Percentiles rank a stretch among this genome's conserved stretches.
These are phyloP conservation scores for Jaltomata sinuosa DNA, from an alignment of 257 asterid genomes.

Conservation along the genomic window DNA sequence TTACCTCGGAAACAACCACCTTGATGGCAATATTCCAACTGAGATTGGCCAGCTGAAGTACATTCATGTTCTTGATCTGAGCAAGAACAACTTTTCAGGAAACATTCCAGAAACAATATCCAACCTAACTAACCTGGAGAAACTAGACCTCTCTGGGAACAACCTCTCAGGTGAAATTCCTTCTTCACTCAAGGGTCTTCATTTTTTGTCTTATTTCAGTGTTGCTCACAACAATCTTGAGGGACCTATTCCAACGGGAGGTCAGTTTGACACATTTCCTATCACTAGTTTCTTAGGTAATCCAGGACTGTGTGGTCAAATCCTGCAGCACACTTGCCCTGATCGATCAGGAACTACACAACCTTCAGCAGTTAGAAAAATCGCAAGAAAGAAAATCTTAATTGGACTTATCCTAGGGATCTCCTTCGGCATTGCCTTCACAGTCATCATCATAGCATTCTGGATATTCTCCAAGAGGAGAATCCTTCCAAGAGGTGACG, in stretches of 20 bases:
- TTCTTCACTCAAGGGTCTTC: conserved; percentile 57
- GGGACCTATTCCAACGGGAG: conserved; percentile 81
- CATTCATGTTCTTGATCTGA: conserved; percentile 62
- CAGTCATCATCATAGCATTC: conserved; percentile 45
- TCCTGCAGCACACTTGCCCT: conserved; percentile 41
- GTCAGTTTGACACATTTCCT: conserved; percentile 87
- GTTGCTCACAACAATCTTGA: conserved; percentile 76
- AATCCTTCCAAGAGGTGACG: conserved; percentile 36
- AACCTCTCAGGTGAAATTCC: conserved; percentile 74
- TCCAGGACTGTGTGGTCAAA: conserved; percentile 58
- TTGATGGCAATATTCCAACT: conserved; percentile 57
- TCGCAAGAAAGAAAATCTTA: conserved; percentile 51
- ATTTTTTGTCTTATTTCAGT: conserved; percentile 74
- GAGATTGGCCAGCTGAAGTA: conserved; percentile 69
- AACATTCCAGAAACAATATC: conserved; percentile 69
- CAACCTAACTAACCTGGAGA: conserved; percentile 70
- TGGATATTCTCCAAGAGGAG: conserved; percentile 65
- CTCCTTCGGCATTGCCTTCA: conserved; percentile 50
- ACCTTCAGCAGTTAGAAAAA: conserved; percentile 20
- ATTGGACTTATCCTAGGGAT: conserved; percentile 55
- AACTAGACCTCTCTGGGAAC: conserved; percentile 67
- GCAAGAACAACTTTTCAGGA: conserved; percentile 60
- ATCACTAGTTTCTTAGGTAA: conserved; percentile 65
- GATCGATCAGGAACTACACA: conserved; percentile 14
- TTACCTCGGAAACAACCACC: conserved; percentile 49